These are phyloP conservation scores for Apostasia ramifera DNA, from an alignment of 106 monocot species.

Conservation along the genomic window DNA sequence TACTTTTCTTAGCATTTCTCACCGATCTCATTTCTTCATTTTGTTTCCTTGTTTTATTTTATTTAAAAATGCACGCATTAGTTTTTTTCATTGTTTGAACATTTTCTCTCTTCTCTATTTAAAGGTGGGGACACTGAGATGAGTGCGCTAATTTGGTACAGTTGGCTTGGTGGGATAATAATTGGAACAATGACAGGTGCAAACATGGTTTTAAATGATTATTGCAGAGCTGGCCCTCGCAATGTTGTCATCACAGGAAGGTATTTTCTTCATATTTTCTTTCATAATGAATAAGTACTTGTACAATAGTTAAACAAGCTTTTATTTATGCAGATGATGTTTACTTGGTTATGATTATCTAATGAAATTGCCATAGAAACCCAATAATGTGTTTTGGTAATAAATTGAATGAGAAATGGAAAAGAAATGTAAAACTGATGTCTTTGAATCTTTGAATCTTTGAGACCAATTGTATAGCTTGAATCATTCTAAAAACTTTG, in stretches of 20 bases:
- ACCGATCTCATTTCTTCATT: not conserved
- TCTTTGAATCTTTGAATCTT: no score
- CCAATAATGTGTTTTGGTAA: no score
- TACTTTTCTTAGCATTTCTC: not conserved
- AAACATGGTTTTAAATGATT: conserved; percentile 89
- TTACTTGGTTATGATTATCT: no score
- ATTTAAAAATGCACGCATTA: not conserved
- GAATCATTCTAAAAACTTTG: no score
- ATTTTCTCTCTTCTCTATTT: conserved; percentile 14
- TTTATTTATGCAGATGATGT: no score
- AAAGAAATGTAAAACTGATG: no score
- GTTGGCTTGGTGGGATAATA: conserved; percentile 96
- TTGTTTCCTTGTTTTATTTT: not conserved
- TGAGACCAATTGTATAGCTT: no score
- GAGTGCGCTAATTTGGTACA: conserved; percentile 96
- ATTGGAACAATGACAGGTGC: conserved; percentile 95
- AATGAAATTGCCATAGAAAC: no score
- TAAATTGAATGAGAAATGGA: no score
- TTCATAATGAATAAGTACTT: not conserved
- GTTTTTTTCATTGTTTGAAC: not conserved
- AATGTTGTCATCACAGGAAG: conserved; percentile 98
- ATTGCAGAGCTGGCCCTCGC: conserved; percentile 89
- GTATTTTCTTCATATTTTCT: conserved; percentile 18
- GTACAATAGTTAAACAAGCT: no score
- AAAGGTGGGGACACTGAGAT: conserved; percentile 83